phyloP scores from a whole-genome alignment of 768 basidiomycete genomes.

The Lactarius pseudohatsudake region DNA sequence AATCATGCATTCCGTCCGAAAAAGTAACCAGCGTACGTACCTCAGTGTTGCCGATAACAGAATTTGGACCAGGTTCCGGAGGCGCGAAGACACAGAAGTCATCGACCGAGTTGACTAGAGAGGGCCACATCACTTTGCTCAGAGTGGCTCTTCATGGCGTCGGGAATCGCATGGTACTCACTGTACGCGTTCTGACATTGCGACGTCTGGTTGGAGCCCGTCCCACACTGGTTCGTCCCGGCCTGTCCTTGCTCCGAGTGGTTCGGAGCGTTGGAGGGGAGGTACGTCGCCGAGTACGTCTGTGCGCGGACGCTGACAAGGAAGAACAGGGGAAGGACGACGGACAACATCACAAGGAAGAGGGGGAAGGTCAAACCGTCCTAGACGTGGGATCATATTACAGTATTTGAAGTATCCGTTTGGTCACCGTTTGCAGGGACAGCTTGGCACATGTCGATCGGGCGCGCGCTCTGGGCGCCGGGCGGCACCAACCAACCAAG shows the following conservation, averaged over 20 bases:
- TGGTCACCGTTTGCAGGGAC: neutral
- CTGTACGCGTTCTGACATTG: slow-evolving; percentile 67
- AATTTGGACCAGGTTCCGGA: slow-evolving; percentile 49
- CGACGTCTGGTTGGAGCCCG: slow-evolving; percentile 52
- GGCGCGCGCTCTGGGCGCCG: neutral
- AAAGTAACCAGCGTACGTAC: slow-evolving; percentile 36
- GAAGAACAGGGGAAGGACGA: slow-evolving; percentile 18
- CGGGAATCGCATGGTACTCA: slow-evolving; percentile 34
- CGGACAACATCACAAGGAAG: slow-evolving; percentile 18
- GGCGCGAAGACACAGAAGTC: slow-evolving; percentile 58
- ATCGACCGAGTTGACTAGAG: slow-evolving; percentile 55
- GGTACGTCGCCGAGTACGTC: slow-evolving; percentile 48
- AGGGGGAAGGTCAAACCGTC: neutral
- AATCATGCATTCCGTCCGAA: slow-evolving; percentile 31
- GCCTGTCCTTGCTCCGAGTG: slow-evolving; percentile 57
- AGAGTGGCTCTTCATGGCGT: neutral
- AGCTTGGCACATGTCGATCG: neutral
- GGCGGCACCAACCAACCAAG: neutral
- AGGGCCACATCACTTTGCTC: neutral
- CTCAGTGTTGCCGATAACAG: slow-evolving; percentile 62
- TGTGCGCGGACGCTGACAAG: slow-evolving; percentile 32
- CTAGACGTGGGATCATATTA: neutral
- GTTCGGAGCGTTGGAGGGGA: slow-evolving; percentile 48
- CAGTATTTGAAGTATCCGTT: neutral
- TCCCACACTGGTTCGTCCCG: slow-evolving; percentile 67